Evolutionary conservation across 1,139 yeast genomes (phyloP), one percentile per base, ranked within the genome.

Genomic region (Debaryomyces nepalensis): DNA sequence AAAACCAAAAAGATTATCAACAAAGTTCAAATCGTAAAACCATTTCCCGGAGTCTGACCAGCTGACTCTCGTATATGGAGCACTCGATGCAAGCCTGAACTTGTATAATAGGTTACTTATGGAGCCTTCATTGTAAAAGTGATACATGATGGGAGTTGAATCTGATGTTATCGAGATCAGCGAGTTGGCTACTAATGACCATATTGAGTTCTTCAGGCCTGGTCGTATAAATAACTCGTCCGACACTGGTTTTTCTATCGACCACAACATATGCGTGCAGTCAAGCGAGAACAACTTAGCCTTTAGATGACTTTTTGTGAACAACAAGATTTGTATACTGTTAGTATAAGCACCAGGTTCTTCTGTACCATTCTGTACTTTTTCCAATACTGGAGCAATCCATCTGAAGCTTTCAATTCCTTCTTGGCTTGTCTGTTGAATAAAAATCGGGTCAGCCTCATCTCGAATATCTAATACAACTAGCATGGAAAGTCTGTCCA

Each of bases 41-140:
- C 75, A 72, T 23, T 59, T 59, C 0, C 76, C 75, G 1, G 64
- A 56, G 2, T 48, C 40, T 0, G 72, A 62, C 77, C 77, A 72
- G 6, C 14, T 24, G 7, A 41, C 22, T 16, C 9, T 9, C 3
- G 29, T 23, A n/a, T 49, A 43, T 4, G 65, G 60, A 1, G 46
- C 42, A 0, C 58, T 40, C 4, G 44, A 42, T 5, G 64, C 61
- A 5, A 65, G 47, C 29, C 52, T 50, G 40, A 60, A 55, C 8
- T 57, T 45, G 32, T 60, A 58, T 10, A 66, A 40, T 7, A 63
- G 40, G 14, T 44, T 45, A 46, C 77, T 70, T 8, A 45, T 45
- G 4, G 67, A 53, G 0, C 77, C 76, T n/a, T 54, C 52, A 42
- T 71, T 70, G 40, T 56, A 50, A 46, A 71, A 69, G 40, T 71